Base-by-base conservation (phyloP, 1,139 yeast genomes). In the Suhomyces maxii region DNA sequence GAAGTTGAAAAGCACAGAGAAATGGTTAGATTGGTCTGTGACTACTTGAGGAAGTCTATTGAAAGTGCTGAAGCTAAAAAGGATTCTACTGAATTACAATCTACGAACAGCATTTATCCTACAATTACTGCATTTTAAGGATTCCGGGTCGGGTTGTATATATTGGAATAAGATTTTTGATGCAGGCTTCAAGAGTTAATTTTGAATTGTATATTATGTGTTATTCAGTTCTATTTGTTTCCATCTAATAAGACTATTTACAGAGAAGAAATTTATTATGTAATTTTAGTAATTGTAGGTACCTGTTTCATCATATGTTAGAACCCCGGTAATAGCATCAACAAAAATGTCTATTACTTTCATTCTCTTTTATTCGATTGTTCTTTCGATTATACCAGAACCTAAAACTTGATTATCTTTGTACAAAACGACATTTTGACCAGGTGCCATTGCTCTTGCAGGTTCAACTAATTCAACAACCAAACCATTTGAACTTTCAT, bases 361-460 rank as follows among this genome's bases (percentile, higher is more conserved):
- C 6, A 31, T 11, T 1, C 30, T 12, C 31, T 13, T 42, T 42
- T 37, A 47, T 35, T 30, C 26, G 35, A 37, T 39, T 18, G 70
- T 56, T 23, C 49, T 46, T 8, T 45, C 36, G 7, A 73, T 59
- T 6, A 65, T 58, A 1, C 98, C 98, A 28, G 91, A 81, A 0
- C 98, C 98, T 13, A 93, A 62, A 1, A 95, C 85, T 46, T 81
- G 69, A 44, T 82, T 84, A 2, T 76, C 80, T 38, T 76, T 69
- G 63, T 91, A 93, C 9, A 91, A 62, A 0, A 89, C 96, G 23
- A 90, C 68, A 54, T 80, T 84, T 62, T 93, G 99, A 0, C 98
- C 99, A 0, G 95, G 89, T 0, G 97, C 93, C 61, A 93, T 80
- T 0, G 96, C 97, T 42, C 91, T 68, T 34, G 80, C 82, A 32